Evolutionary conservation across 2,329 filamentous ascomycete genomes (phyloP).

Genomic region (Bimuria novae-zelandiae): DNA sequence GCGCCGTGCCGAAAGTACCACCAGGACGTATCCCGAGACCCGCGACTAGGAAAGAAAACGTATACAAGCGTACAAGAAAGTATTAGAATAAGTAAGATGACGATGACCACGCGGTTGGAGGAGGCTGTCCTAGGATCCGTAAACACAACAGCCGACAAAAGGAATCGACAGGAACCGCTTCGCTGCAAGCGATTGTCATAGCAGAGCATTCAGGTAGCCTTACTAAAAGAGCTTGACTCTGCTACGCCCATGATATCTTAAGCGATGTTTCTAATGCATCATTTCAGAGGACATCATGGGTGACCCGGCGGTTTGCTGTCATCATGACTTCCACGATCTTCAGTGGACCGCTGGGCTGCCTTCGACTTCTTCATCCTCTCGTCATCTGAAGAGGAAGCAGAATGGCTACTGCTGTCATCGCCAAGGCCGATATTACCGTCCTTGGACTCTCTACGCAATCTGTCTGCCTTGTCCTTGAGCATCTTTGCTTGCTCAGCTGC

Average conservation of each 20-base stretch:
- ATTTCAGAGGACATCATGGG: slow-evolving; percentile 22
- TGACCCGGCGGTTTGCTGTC: slow-evolving; percentile 29
- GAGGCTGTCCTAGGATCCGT: no score
- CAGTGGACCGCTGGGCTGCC: slow-evolving; percentile 10
- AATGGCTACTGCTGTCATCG: slow-evolving; percentile 47
- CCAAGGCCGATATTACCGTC: slow-evolving; percentile 42
- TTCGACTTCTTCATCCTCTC: slow-evolving; percentile 34
- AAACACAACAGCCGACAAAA: not conserved
- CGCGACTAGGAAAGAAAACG: slow-evolving; percentile 4
- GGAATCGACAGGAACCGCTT: not conserved
- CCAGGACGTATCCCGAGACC: slow-evolving; percentile 15
- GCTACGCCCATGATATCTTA: not conserved
- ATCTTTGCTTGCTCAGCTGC: slow-evolving; percentile 56
- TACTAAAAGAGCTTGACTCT: not conserved
- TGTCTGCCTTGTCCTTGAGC: slow-evolving; percentile 56
- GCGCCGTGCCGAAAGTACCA: slow-evolving; percentile 22
- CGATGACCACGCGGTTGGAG: no score
- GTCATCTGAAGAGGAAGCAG: slow-evolving; percentile 38
- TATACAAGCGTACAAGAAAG: slow-evolving; percentile 3
- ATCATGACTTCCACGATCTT: slow-evolving; percentile 3
- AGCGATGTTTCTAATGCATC: not conserved
- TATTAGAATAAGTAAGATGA: slow-evolving; percentile 2
- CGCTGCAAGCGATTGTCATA: no score
- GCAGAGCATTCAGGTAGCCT: no score
- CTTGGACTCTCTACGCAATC: slow-evolving; percentile 54